Evolutionary conservation across 805 yeast genomes (phyloP).

Genomic region (Debaryomyces castellii): DNA sequence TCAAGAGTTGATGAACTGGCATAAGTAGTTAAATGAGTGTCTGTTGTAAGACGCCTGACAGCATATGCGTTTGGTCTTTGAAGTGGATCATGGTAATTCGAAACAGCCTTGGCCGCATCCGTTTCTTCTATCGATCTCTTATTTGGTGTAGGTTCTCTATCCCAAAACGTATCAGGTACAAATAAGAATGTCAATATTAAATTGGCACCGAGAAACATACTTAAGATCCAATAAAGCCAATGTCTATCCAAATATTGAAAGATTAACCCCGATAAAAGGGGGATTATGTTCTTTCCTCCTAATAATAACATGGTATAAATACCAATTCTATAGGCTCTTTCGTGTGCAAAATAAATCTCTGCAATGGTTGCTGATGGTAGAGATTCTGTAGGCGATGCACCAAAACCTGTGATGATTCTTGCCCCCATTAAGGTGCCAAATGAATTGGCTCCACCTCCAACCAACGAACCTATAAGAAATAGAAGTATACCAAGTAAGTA

Average conservation of each 20-base stretch:
- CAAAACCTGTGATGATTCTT: constrained; percentile 57
- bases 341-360: constrained; percentile 60
- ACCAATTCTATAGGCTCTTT: constrained; percentile 60
- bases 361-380: constrained; percentile 61
- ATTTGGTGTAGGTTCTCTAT: constrained; percentile 49
- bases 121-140: constrained; percentile 50
- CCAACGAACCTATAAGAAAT: constrained; percentile 51
- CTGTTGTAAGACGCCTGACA: constrained; percentile 13
- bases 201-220: constrained; percentile 50
- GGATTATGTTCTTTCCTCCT: constrained; percentile 63
- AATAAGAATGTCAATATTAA: constrained; percentile 47
- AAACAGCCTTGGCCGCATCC: constrained; percentile 40
- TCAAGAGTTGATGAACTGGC: constrained; percentile 13
- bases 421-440: constrained; percentile 57
- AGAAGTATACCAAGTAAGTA: constrained; percentile 49
- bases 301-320: constrained; percentile 55
- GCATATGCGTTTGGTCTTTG: constrained; percentile 32
- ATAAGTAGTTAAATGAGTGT: constrained; percentile 10
- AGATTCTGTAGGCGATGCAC: constrained; percentile 61
- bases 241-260: constrained; percentile 50
- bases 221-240: constrained; percentile 61
- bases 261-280: constrained; percentile 54
- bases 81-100: constrained; percentile 21
- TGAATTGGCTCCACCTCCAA: constrained; percentile 51
- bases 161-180: constrained; percentile 69